Percentiles rank a stretch among this genome's conserved stretches.
Evolutionary conservation across 768 basidiomycete species (phyloP).

Genomic region (Termitomyces titanicus): DNA sequence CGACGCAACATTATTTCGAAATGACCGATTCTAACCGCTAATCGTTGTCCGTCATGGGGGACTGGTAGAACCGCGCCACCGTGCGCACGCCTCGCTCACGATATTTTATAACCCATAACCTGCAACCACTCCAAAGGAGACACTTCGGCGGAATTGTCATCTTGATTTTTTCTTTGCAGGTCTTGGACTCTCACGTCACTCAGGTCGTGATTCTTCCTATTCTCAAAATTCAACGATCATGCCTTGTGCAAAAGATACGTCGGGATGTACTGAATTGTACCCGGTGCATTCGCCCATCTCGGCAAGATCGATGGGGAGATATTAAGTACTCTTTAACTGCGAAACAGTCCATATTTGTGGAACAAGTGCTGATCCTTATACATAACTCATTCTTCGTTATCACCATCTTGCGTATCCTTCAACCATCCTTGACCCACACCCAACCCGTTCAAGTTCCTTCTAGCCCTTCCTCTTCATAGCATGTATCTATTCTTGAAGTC

Average conservation of each 20-base stretch:
- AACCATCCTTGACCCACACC: too few species aligned
- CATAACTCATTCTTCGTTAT: too few species aligned
- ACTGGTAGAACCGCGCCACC: too few species aligned
- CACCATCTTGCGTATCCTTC: too few species aligned
- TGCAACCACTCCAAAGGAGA: not conserved
- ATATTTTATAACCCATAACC: not conserved
- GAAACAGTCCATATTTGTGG: too few species aligned
- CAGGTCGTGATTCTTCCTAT: not conserved
- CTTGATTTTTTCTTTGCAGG: not conserved
- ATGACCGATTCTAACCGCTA: not conserved
- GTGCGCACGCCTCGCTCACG: not conserved
- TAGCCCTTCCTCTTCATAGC: too few species aligned
- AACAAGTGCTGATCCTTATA: too few species aligned
- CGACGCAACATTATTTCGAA: not conserved
- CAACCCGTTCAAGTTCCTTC: too few species aligned
- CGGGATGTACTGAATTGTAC: not conserved
- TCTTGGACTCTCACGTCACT: not conserved
- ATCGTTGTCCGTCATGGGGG: not conserved
- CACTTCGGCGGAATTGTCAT: not conserved
- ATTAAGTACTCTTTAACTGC: too few species aligned
- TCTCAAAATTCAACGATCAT: too few species aligned
- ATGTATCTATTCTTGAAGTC: too few species aligned
- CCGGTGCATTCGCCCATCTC: not conserved
- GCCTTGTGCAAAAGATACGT: not conserved
- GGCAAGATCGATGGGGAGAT: too few species aligned